A percentile compares a stretch with the other conserved stretches of the same genome.
These are phyloP conservation scores for Dactylellina leptospora DNA, from an alignment of 2,329 filamentous ascomycete genomes.

Conservation along the genomic window DNA sequence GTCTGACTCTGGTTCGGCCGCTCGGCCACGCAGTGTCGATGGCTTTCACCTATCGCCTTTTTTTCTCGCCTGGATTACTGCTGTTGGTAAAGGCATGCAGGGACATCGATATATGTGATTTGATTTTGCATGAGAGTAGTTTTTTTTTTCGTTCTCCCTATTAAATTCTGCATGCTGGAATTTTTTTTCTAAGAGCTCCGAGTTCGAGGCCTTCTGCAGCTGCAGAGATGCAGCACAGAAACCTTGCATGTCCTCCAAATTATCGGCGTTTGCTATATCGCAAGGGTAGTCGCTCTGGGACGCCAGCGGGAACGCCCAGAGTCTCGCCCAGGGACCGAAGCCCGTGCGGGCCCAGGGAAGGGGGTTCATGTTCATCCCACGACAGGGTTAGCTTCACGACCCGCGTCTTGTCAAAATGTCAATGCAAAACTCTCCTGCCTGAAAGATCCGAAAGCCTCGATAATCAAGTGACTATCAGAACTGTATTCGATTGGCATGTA, in stretches of 20 bases:
- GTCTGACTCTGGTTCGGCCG: constrained; percentile 35
- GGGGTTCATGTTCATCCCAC: not conserved
- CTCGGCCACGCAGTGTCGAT: constrained; percentile 28
- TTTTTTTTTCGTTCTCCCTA: constrained; percentile 24
- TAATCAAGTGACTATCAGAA: not conserved
- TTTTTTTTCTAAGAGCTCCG: constrained; percentile 48
- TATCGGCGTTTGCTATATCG: constrained; percentile 34
- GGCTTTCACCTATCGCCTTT: constrained; percentile 15
- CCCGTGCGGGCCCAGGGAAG: not conserved
- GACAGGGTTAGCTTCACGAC: not conserved
- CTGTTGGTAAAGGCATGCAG: constrained; percentile 37
- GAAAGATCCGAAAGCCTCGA: not conserved
- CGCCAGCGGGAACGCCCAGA: not conserved
- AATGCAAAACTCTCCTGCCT: constrained; percentile 7
- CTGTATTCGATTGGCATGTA: not conserved
- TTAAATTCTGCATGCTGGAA: constrained; percentile 12
- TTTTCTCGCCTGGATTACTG: constrained; percentile 34
- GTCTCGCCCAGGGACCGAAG: not conserved
- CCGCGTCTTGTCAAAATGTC: not conserved
- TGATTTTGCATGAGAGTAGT: constrained; percentile 42
- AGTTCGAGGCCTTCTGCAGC: constrained; percentile 47
- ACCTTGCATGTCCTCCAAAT: constrained; percentile 30
- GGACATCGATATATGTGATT: constrained; percentile 45
- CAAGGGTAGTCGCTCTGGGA: not conserved
- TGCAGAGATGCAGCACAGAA: constrained; percentile 42